Base-by-base conservation (phyloP, 345 rosid species). In the Diplotaxis tenuifolia region DNA sequence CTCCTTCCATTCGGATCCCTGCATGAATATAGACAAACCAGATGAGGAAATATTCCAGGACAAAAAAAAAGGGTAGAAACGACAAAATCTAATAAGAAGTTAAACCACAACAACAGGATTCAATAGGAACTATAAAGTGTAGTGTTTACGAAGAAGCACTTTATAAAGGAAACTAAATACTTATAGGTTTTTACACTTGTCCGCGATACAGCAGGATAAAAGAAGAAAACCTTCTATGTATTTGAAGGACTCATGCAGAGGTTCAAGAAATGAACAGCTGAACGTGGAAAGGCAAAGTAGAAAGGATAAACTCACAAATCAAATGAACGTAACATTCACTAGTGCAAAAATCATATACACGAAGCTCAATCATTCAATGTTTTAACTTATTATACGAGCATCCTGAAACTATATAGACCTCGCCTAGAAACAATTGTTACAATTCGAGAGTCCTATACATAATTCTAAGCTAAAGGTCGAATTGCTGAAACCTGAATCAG, bases 1-100 rank as follows among this genome's bases (percentile, higher is more conserved):
- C 80, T 95, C 99, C 70, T 92, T 90, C 99, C 99, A 92, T 73
- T 95, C 99, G 0, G 90, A 90, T 3, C 96, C 89, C 99, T 92
- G 72, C 67, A 78, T 67, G 38, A 11, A 65, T 27, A 74, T 11
- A 53, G 2, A 31, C 62, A 56, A 75, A 54, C 53, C 16, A 69
- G 2, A 62, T 36, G 20, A 61, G 5, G 19, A 54, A 3, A 16
- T 52, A 59, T 16, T 23, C 15, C 21, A 66, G 3, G 6, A 4
- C 10, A 57, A 59, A 50, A 52, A 59, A 57, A 59, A 50, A 52
- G 50, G 12, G 21, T 34, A 29, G 42, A 75, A 27, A 36, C 12
- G 49, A 61, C 50, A 29, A 61, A 34, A 50, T 36, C 68, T 23
- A 61, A 5, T 4, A 20, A 54, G 6, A 68, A 1, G 49, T 64